These are phyloP conservation scores for Bondarzewia mesenterica DNA, from an alignment of 1,284 basidiomycete species.

Conservation along the genomic window DNA sequence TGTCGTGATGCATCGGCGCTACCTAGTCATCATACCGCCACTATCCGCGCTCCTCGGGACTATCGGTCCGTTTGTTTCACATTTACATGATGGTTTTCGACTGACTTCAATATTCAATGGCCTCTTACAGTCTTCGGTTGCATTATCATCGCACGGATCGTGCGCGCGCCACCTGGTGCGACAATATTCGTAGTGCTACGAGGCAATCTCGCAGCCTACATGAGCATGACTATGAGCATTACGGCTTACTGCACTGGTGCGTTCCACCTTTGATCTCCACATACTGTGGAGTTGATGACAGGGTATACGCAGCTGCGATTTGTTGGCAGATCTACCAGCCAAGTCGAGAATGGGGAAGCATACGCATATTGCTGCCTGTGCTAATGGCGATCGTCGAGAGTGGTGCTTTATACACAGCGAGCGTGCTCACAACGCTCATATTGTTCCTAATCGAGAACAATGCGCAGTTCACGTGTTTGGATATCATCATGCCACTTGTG, in stretches of 20 bases:
- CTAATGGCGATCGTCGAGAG: slow-evolving; percentile 1
- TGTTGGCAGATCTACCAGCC: not conserved
- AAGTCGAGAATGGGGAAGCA: not conserved
- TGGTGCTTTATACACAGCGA: not conserved
- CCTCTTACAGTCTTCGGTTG: not conserved
- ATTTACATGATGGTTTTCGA: not conserved
- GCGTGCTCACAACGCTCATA: not conserved
- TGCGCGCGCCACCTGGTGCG: not conserved
- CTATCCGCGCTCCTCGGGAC: not conserved
- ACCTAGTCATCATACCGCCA: not conserved
- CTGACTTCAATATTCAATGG: too few species aligned
- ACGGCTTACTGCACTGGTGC: not conserved
- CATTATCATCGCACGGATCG: not conserved
- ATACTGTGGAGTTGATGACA: not conserved
- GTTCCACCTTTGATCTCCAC: not conserved
- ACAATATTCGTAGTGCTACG: not conserved
- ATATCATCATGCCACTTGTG: not conserved
- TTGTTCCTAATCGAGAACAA: not conserved
- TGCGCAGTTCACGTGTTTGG: not conserved
- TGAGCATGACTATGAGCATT: not conserved
- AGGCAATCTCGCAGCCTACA: not conserved
- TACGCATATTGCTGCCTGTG: not conserved
- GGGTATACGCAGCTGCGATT: not conserved
- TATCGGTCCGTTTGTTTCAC: not conserved
- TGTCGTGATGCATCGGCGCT: not conserved